Conservation (phyloP, 805 yeast species). For the Candida caryicola region DNA sequence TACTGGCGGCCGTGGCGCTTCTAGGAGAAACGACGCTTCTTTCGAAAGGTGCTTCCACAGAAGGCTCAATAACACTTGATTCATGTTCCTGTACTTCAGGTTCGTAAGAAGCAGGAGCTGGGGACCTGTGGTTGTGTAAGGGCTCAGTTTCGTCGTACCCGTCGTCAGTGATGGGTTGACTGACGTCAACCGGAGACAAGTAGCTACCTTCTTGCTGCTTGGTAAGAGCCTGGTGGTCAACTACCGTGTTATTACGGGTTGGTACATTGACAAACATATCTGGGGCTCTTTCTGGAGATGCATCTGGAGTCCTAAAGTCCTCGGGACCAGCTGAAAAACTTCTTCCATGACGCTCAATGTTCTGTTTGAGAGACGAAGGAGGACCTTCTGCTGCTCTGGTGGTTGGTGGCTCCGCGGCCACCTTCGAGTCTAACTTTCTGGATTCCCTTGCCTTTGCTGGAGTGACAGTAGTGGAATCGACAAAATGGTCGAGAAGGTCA, state of each 20-base stretch:
- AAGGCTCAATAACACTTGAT: too few species aligned
- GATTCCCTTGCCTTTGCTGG: constrained; percentile 16
- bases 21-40: neutral
- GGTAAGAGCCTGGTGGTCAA: neutral
- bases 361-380: constrained; percentile 9
- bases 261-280: constrained; percentile 2
- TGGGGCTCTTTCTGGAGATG: constrained; percentile 15
- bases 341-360: constrained; percentile 29
- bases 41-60: too few species aligned
- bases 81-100: too few species aligned
- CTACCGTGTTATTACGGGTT: neutral
- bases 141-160: too few species aligned
- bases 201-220: too few species aligned
- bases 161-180: too few species aligned
- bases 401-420: neutral
- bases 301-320: constrained; percentile 24
- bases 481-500: constrained; percentile 33
- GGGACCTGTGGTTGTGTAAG: too few species aligned
- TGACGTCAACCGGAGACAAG: too few species aligned
- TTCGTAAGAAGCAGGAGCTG: too few species aligned
- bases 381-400: constrained; percentile 11
- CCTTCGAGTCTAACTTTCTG: neutral
- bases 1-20: neutral
- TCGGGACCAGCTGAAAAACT: constrained; percentile 36
- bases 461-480: constrained; percentile 5